Percentiles rank a stretch among this genome's conserved stretches.
These are phyloP conservation scores for Skeletonema grethae DNA, from an alignment of 108 stramenopile species.

Conservation along the genomic window DNA sequence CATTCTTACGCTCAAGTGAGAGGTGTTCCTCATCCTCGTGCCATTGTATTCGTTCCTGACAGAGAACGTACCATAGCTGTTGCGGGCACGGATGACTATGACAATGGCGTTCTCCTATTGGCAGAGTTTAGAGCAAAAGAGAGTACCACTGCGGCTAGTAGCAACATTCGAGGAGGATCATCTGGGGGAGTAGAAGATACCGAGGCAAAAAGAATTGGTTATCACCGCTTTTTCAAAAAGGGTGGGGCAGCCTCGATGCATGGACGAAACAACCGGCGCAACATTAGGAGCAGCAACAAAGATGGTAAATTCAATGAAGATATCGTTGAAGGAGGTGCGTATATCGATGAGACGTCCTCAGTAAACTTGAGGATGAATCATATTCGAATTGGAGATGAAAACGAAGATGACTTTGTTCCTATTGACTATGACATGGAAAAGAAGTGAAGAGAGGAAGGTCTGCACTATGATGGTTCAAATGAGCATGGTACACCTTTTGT, in stretches of 20 bases:
- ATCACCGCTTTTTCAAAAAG: constrained; percentile 58
- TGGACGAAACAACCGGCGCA: constrained; percentile 43
- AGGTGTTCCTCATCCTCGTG: constrained; percentile 75
- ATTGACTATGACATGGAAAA: constrained; percentile 35
- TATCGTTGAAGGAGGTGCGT: constrained; percentile 44
- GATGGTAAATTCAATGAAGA: constrained; percentile 32
- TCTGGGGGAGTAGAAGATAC: constrained; percentile 20
- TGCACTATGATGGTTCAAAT: background rate
- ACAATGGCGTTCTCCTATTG: constrained; percentile 81
- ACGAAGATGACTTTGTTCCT: constrained; percentile 62
- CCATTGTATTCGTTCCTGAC: constrained; percentile 84
- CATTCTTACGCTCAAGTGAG: constrained; percentile 79
- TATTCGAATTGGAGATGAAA: constrained; percentile 57
- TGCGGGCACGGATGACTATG: constrained; percentile 82
- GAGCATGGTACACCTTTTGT: no score
- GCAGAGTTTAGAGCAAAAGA: constrained; percentile 58
- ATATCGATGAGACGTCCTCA: constrained; percentile 48
- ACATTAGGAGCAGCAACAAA: constrained; percentile 50
- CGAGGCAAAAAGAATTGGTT: constrained; percentile 41
- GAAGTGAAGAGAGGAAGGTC: background rate
- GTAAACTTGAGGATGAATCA: constrained; percentile 57
- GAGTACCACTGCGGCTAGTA: background rate
- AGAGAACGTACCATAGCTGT: constrained; percentile 72
- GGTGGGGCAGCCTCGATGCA: constrained; percentile 38
- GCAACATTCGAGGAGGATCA: constrained; percentile 2